These are phyloP conservation scores for Henckelia pumila DNA, from an alignment of 257 asterid species.

Conservation along the genomic window DNA sequence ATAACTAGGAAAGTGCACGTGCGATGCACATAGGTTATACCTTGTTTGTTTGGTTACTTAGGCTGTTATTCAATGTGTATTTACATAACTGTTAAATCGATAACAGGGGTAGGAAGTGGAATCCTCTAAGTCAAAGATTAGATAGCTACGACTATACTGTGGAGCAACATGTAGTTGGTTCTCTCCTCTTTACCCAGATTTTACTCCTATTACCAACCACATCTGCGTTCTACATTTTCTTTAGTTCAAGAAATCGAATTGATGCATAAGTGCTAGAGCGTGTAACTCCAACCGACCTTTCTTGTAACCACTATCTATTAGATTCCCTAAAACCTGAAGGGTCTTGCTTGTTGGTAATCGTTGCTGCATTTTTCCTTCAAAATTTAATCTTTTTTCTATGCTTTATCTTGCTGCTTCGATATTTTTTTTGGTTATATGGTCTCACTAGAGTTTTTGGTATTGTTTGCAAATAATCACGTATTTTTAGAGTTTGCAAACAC, in stretches of 20 bases:
- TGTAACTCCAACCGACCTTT: background rate
- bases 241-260: constrained; percentile 34
- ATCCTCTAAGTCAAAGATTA: constrained; percentile 88
- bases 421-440: too few species aligned
- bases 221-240: constrained; percentile 84
- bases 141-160: constrained; percentile 88
- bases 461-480: too few species aligned
- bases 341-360: background rate
- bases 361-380: too few species aligned
- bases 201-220: constrained; percentile 89
- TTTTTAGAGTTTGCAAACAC: too few species aligned
- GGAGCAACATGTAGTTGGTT: constrained; percentile 90
- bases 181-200: constrained; percentile 88
- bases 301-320: background rate
- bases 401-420: background rate
- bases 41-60: constrained; percentile 10
- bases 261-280: background rate
- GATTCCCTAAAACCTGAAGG: too few species aligned
- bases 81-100: constrained; percentile 22
- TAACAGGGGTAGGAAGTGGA: constrained; percentile 90
- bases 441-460: too few species aligned
- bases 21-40: too few species aligned
- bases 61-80: constrained; percentile 11
- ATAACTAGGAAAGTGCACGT: too few species aligned
- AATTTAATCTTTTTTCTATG: background rate